Evolutionary conservation across 2,329 filamentous ascomycete species (phyloP).

Genomic region (Fusarium annulatum): DNA sequence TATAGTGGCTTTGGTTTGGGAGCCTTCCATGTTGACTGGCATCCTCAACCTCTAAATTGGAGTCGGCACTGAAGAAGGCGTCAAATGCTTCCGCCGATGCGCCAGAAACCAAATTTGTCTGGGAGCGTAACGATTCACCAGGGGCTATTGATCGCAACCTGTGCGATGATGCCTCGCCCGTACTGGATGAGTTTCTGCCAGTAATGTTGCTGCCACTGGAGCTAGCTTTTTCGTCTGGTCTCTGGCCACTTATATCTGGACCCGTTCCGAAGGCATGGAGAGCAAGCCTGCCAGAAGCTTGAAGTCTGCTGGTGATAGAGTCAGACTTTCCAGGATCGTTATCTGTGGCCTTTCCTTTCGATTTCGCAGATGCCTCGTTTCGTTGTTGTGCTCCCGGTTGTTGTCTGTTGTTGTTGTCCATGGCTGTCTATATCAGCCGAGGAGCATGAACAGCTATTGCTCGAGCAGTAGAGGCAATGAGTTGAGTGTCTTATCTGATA

Average conservation of each 20-base stretch:
- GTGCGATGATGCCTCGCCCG: slow-evolving; percentile 39
- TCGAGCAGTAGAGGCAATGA: not conserved
- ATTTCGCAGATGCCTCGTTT: slow-evolving; percentile 1
- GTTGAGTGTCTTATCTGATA: not conserved
- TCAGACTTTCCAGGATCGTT: slow-evolving; percentile 21
- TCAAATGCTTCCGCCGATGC: slow-evolving; percentile 48
- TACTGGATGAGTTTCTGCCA: slow-evolving; percentile 21
- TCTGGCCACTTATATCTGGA: slow-evolving; percentile 26
- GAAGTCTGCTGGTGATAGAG: slow-evolving; percentile 41
- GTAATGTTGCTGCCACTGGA: slow-evolving; percentile 23
- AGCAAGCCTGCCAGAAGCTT: slow-evolving; percentile 45
- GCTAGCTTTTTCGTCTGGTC: slow-evolving; percentile 36
- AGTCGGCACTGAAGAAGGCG: slow-evolving; percentile 37
- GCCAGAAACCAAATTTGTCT: slow-evolving; percentile 39
- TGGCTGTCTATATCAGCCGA: slow-evolving; percentile 7
- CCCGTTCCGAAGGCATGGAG: slow-evolving; percentile 40
- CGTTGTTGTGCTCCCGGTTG: not conserved
- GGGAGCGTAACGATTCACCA: slow-evolving; percentile 31
- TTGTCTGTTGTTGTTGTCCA: slow-evolving; percentile 21
- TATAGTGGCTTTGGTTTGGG: not conserved
- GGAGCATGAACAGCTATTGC: not conserved
- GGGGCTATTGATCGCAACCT: slow-evolving; percentile 25
- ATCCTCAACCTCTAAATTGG: slow-evolving; percentile 19
- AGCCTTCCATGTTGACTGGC: not conserved
- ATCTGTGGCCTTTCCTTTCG: slow-evolving; percentile 36